These are phyloP conservation scores for Lasiodiplodia hormozganensis DNA, from an alignment of 2,329 filamentous ascomycete genomes.

Conservation along the genomic window DNA sequence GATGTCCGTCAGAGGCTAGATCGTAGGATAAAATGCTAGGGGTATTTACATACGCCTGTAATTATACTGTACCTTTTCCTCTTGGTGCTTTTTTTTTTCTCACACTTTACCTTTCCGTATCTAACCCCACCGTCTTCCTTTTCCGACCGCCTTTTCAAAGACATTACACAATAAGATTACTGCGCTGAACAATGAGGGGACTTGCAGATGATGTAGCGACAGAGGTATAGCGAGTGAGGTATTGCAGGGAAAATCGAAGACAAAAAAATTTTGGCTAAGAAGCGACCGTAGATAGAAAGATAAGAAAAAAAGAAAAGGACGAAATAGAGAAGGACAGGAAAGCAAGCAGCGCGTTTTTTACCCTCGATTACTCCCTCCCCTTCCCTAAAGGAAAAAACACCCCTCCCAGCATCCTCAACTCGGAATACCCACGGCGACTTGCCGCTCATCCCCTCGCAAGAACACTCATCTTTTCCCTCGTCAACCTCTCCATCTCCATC, in stretches of 20 bases:
- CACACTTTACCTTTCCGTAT: not conserved
- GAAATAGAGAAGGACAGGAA: not conserved
- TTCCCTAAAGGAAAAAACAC: too few relatives aligned
- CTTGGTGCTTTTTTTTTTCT: not conserved
- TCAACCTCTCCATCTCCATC: not conserved
- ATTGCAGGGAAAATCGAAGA: not conserved
- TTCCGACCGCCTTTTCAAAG: not conserved
- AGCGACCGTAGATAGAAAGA: not conserved
- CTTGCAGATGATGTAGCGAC: not conserved
- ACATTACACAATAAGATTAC: not conserved
- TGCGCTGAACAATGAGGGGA: not conserved
- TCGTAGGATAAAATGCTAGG: not conserved
- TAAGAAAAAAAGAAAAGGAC: not conserved
- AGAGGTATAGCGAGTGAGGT: not conserved
- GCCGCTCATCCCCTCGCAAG: not conserved
- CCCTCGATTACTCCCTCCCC: too few relatives aligned
- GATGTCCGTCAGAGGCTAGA: not conserved
- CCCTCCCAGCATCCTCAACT: too few relatives aligned
- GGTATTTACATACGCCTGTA: constrained; percentile 11
- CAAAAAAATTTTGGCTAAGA: not conserved
- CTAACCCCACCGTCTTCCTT: not conserved
- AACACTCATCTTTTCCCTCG: not conserved
- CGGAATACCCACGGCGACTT: too few relatives aligned
- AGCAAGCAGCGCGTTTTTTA: too few relatives aligned
- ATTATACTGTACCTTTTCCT: not conserved